Conservation (phyloP, 345 rosid genomes). For the Luvunga scandens region DNA sequence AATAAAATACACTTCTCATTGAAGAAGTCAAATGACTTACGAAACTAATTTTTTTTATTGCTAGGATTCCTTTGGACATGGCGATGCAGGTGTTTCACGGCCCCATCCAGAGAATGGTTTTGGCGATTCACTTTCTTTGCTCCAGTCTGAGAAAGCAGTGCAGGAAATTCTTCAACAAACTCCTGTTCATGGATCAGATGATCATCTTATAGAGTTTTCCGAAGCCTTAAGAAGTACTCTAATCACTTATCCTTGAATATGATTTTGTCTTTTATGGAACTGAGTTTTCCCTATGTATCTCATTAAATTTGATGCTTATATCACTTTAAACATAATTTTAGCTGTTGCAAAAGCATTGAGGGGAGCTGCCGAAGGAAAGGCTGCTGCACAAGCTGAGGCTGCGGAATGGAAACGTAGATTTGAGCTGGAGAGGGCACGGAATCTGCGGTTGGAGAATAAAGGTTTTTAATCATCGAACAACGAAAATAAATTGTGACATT, state of each 20-base stretch:
- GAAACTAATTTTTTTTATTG: not conserved
- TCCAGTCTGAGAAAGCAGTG: conserved; percentile 86
- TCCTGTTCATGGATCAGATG: conserved; percentile 72
- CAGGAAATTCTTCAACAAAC: conserved; percentile 81
- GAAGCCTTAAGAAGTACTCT: conserved; percentile 91
- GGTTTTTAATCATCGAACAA: conserved; percentile 43
- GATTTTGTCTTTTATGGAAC: conserved; percentile 12
- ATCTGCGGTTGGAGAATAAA: conserved; percentile 45
- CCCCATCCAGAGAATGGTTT: conserved; percentile 50
- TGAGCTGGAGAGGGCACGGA: conserved; percentile 74
- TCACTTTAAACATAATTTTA: conserved; percentile 24
- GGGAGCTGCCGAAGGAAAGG: conserved; percentile 96
- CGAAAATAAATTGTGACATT: conserved; percentile 1
- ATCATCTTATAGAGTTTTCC: conserved; percentile 90
- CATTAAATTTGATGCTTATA: conserved; percentile 13
- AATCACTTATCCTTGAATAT: not conserved
- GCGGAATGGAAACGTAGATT: conserved; percentile 98
- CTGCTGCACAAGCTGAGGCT: conserved; percentile 96
- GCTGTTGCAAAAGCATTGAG: conserved; percentile 98
- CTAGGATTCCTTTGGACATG: conserved; percentile 50
- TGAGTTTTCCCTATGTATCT: not conserved
- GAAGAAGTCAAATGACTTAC: not conserved
- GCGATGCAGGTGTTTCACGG: conserved; percentile 43
- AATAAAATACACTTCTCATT: not conserved
- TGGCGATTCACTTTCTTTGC: conserved; percentile 40